Evolutionary conservation across 1,139 yeast genomes (phyloP), one percentile per base, ranked within the genome.

Genomic region (Hyphopichia khmerensis): DNA sequence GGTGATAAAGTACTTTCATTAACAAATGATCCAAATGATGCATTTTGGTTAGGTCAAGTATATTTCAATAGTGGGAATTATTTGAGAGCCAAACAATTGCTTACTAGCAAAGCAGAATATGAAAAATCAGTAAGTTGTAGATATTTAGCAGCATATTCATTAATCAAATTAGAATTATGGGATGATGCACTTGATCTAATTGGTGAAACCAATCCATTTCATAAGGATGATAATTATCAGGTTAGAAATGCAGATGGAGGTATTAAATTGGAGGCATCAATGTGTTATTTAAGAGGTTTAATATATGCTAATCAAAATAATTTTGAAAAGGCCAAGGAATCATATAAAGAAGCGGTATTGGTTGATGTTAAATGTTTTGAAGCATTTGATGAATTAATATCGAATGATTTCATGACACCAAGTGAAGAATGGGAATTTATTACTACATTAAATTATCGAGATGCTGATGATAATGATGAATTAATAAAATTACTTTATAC

Each of bases 1-100:
- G 99, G 97, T 11, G 96, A 93, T 65, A 93, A 91, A 55, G 87
- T 95, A 9, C 73, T 65, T 38, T 81, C 91, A 0, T 67, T 91
- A 45, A 86, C 91, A 1, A 77, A 80, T 48, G 97, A 91, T 56
- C 86, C 96, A 14, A 87, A 86, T 55, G 98, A 93, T 62, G 97
- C 97, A 13, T 91, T 90, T 61, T 93, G 98, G 97, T 72, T 93
- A 35, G 97, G 96, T 0, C 96, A 93, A 64, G 95, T 87, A 2
- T 84, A 86, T 59, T 88, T 82, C 61, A 69, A 77, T 40, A 77
- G 81, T 47, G 93, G 95, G 11, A 82, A 87, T 57, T 90, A 80
- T 59, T 77, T 85, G 33, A 72, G 97, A 35, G 97, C 96, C 2
- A 79, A 88, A 43, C 83, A 82, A 51, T 64, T 91, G 39, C 60